Evolutionary conservation across 2,329 filamentous ascomycete species (phyloP).

Genomic region (Botryotinia narcissicola): DNA sequence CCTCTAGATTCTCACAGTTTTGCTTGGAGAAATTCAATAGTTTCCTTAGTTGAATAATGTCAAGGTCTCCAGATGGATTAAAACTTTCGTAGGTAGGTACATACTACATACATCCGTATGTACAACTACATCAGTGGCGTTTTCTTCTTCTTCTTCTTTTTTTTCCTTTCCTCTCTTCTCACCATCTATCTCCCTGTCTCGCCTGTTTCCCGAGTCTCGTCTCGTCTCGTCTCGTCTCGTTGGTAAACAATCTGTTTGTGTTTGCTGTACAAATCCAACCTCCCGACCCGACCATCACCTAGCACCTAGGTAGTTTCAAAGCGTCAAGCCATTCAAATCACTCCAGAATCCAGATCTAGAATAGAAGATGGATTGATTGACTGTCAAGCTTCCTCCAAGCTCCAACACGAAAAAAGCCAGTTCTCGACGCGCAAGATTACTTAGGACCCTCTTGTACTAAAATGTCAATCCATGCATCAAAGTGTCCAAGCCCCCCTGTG

Average conservation of each 20-base stretch:
- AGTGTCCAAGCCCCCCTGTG: not conserved
- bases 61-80: not conserved
- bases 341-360: too few species aligned
- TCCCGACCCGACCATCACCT: too few species aligned
- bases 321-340: not conserved
- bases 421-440: not conserved
- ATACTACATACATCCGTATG: not conserved
- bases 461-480: not conserved
- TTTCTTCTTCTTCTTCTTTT: not conserved
- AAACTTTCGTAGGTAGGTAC: not conserved
- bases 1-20: not conserved
- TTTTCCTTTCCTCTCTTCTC: not conserved
- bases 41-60: too few species aligned
- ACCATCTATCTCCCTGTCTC: not conserved
- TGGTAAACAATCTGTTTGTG: not conserved
- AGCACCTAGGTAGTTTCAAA: too few species aligned
- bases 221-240: too few species aligned
- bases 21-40: too few species aligned
- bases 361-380: too few species aligned
- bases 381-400: not conserved
- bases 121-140: slow-evolving; percentile 3
- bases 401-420: not conserved
- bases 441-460: not conserved
- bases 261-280: not conserved
- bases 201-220: not conserved